Evolutionary conservation across 176 grass and related monocot genomes (phyloP), one percentile per base, ranked within the genome.

Genomic region (Oryza nivara): DNA sequence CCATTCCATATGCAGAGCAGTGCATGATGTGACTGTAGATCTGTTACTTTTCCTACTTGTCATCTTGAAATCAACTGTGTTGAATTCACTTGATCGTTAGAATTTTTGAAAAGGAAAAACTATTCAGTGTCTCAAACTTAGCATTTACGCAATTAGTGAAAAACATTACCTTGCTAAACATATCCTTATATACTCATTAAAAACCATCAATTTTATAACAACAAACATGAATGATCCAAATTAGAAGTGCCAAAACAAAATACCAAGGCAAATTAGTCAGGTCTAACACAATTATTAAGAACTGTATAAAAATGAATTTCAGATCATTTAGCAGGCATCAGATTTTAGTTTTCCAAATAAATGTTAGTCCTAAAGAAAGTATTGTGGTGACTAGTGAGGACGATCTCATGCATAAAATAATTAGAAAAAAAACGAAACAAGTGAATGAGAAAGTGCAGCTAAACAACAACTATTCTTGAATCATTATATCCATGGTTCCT

Each of bases 1-100:
- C 93, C 91, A 95, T 92, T 99, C 93, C 88, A 94, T 96, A 83
- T 90, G 93, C 80, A 92, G 88, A 80, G 86, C 85, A 92, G 86
- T 83, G 81, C 32, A 76, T 76, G 88, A 76, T 92, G 83, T 63
- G 74, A 83, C 82, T 79, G 74, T 86, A 69, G 82, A 77, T 77
- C 80, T 90, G 79, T 79, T 92, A 84, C 87, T 85, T 95, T 88
- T 95, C 86, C 63, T 79, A 90, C 89, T 87, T 88, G 90, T 90
- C 93, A 95, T 95, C 93, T 90, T 88, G 84, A 92, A 85, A 87
- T 82, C 83, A 89, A 92, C 87, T 92, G 87, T 89, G 83, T 80
- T 51, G 35, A 89, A 92, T 89, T 82, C 70, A 92, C 80, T 86
- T 80, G 67, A 61, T 70, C 16, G 70, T 92, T 79, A 92, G 90